These are phyloP conservation scores for Anisodus tanguticus DNA, from an alignment of 257 asterid genomes.

Conservation along the genomic window DNA sequence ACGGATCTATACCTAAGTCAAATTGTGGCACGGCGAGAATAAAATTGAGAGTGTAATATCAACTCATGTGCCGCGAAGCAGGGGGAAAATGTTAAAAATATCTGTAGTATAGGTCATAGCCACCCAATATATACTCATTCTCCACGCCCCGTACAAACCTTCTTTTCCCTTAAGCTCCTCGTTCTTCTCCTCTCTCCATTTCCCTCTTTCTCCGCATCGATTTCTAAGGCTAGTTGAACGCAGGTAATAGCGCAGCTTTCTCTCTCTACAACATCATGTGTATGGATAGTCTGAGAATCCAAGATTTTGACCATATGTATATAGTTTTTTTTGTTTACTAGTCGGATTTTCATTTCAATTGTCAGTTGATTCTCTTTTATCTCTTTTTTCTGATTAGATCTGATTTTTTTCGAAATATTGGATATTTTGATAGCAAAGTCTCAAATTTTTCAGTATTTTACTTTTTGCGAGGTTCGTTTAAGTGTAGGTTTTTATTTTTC, in stretches of 20 bases:
- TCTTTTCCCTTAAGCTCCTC: not conserved
- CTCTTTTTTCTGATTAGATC: not conserved
- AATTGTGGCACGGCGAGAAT: too few relatives aligned
- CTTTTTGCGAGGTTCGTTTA: not conserved
- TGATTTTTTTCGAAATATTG: not conserved
- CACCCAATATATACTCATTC: not conserved
- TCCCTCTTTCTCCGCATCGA: not conserved
- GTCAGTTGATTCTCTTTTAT: not conserved
- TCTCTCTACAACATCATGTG: not conserved
- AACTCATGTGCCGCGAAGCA: not conserved
- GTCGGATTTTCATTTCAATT: not conserved
- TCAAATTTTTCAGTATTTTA: not conserved
- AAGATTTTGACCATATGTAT: not conserved
- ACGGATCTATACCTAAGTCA: too few relatives aligned
- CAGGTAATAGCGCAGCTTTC: not conserved
- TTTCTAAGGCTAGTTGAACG: not conserved
- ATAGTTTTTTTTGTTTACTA: too few relatives aligned
- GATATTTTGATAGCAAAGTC: too few relatives aligned
- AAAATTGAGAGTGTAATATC: too few relatives aligned
- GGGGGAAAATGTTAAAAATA: not conserved
- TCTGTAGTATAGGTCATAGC: not conserved
- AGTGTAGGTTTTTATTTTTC: not conserved
- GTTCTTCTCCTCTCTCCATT: constrained; percentile 5
- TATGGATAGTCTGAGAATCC: not conserved
- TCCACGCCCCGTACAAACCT: not conserved